Evolutionary conservation across 148 eudicot genomes (phyloP), one percentile per base, ranked within the genome.

Genomic region (Chenopodium suecicum): DNA sequence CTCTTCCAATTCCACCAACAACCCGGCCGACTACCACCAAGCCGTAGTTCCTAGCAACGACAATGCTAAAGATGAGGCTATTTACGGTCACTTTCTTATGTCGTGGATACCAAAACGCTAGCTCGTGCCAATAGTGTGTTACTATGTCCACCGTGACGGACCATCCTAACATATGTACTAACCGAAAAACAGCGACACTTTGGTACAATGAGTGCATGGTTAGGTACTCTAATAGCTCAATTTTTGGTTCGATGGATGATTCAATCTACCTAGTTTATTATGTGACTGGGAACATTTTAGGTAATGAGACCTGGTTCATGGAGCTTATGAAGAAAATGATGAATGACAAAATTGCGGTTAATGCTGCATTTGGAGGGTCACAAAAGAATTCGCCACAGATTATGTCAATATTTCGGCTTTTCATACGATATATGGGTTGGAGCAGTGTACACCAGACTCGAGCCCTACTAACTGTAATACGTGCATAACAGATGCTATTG

Each of bases 71-170:
- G 65, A 31, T 3, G 75, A 85, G 50, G 17, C 84, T 14, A 70
- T 81, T 12, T 76, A 83, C 69, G 89, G 87, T 48, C 79, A 82
- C 78, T 87, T 87, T 79, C 81, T 85, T 87, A 46, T 87, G 89
- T 67, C 89, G 87, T 13, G 89, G 89, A 9, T 83, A 84, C 68
- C 79, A 75, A 13, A 67, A 63, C 58, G 22, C 41, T 25, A 54
- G 82, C 41, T 1, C 81, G n/a, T 88, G 90, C 81, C n/a, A 37
- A 17, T 75, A 76, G 19, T 84, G 89, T 52, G 87, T 87, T 1
- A 7, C 64, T 14, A 69, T 75, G 16, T 87, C 83, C 73, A 50
- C 75, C 29, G 37, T 12, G 31, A 25, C 48, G 0, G 76, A 79
- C 80, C 31, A 84, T 1, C 83, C 82, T 23, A 52, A 64, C n/a